Percentiles rank a stretch among this genome's conserved stretches.
Evolutionary conservation across 2,329 filamentous ascomycete species (phyloP).

Genomic region (Fusarium siculi): DNA sequence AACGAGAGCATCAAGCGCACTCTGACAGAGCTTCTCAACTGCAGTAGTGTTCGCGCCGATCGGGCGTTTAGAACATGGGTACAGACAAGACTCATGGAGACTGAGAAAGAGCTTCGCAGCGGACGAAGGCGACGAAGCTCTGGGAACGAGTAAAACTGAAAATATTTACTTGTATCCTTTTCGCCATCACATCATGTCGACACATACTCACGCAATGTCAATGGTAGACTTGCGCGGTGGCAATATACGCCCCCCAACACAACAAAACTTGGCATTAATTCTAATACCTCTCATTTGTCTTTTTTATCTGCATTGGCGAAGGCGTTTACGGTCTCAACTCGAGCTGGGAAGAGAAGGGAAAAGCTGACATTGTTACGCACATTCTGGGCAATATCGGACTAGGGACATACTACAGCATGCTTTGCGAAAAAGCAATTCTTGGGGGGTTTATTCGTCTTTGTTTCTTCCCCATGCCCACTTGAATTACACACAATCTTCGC

Average conservation of each 20-base stretch:
- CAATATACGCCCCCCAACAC: slow-evolving; percentile 8
- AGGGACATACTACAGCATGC: slow-evolving; percentile 4
- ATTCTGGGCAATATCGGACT: slow-evolving; percentile 7
- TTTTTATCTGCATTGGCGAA: slow-evolving; percentile 34
- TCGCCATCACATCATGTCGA: slow-evolving; percentile 20
- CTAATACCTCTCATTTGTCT: slow-evolving; percentile 24
- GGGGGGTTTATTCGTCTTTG: neutral
- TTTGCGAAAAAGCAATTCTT: slow-evolving; percentile 19
- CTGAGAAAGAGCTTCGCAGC: slow-evolving; percentile 67
- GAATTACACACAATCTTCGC: slow-evolving; percentile 15
- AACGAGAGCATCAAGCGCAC: slow-evolving; percentile 71
- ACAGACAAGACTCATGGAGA: slow-evolving; percentile 68
- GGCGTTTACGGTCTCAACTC: slow-evolving; percentile 28
- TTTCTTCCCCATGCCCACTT: slow-evolving; percentile 15
- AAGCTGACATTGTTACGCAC: neutral
- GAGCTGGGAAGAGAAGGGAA: slow-evolving; percentile 11
- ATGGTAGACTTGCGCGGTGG: slow-evolving; percentile 17
- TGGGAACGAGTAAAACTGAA: slow-evolving; percentile 40
- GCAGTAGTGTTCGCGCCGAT: slow-evolving; percentile 63
- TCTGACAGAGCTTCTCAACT: slow-evolving; percentile 70
- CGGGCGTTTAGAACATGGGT: slow-evolving; percentile 66
- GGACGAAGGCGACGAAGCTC: slow-evolving; percentile 61
- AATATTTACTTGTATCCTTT: neutral
- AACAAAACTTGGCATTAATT: slow-evolving; percentile 30
- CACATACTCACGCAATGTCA: neutral